Base-by-base conservation (phyloP, 352 stramenopile species). In the Plasmopara muralis region DNA sequence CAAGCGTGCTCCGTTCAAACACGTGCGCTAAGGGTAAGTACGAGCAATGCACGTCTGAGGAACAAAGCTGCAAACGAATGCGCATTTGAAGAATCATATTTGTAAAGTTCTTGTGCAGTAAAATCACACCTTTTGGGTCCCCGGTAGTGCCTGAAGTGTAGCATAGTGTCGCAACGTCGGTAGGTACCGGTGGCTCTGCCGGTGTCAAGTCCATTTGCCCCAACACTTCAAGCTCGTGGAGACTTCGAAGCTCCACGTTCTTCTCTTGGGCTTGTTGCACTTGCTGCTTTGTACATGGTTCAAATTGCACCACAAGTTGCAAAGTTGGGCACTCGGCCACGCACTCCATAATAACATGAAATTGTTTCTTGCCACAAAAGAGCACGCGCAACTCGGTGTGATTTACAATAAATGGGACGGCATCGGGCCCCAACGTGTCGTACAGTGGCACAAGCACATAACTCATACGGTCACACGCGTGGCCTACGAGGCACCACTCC, bases 1-100 rank as follows among this genome's bases (percentile, higher is more conserved):
- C 79, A 2, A 95, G 85, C 16, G 97, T 75, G 2, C 85, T 65
- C 6, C 94, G 80, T 74, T 98, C 95, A 51, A 98, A 97, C 30
- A 98, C 94, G 66, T 99, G 95, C 0, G 94, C 77, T 16, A 99
- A 65, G n/a, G 95, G 95, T 30, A 99, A 68, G 69, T 98, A 99
- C 15, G 84, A 96, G 13, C 98, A 65, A 64, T 98, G 89, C 25
- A 95, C 71, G 66, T 97, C 92, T 16, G 61, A 70, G 12, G 62
- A 28, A 18, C 62, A 16, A 25, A 69, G 31, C 9, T 42, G 9
- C 7, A 76, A 47, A 20, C 66, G 66, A 10, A 43, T 41, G 29
- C 55, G 43, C 35, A 57, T 60, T 18, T 57, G 44, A 15, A 45
- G 29, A 8, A 55, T 42, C 30, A 66, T 45, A n/a, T 60, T 57